Base-by-base conservation (phyloP, 2,329 filamentous ascomycete species). In the Nothophoma quercina region DNA sequence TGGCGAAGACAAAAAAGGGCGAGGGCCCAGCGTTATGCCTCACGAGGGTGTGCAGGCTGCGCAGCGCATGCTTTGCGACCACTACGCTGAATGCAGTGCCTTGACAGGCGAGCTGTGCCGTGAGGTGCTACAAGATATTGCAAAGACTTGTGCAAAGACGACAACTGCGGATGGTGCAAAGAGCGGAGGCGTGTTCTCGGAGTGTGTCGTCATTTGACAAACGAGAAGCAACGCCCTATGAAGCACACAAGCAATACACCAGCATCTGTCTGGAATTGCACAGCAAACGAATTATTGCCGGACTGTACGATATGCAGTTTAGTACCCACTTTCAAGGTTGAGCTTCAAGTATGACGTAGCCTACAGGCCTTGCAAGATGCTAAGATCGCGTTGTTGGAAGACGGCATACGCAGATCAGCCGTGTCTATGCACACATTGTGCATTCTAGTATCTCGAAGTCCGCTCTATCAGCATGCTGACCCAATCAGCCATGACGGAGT, bases 41-140 rank as follows among this genome's bases (percentile, higher is more conserved):
- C 70, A 84, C 36, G 79, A 81, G 59, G 79, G 73, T 2, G 38
- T 81, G 6, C 67, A 70, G 12, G 59, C 83, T 6, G 84, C 85
- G 13, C 83, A 85, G 60, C 81, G 84, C 60, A 81, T 87, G 72
- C 75, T 83, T 19, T 84, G 81, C 67, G 85, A 87, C 74, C 75
- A 78, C 28, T 87, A 87, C 69, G 85, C 83, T 3, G 85, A 87
- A 64, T 87, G 85, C 59, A 85, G 83, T 55, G 84, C 85, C 32
- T 29, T 82, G 30, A 87, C 84, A 5, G 84, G 85, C 3, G 82
- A 86, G 70, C 71, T 87, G 30, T 81, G 85, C 58, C 74, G 75
- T 25, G 80, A 87, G 68, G 83, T 84, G 0, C 78, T 87, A 51
- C 84, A 87, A 63, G 85, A 87, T 67, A 76, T 87, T 16, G 83